Evolutionary conservation across 371 early-diverging fungal species (phyloP).

Genomic region (Funneliformis caledonium): DNA sequence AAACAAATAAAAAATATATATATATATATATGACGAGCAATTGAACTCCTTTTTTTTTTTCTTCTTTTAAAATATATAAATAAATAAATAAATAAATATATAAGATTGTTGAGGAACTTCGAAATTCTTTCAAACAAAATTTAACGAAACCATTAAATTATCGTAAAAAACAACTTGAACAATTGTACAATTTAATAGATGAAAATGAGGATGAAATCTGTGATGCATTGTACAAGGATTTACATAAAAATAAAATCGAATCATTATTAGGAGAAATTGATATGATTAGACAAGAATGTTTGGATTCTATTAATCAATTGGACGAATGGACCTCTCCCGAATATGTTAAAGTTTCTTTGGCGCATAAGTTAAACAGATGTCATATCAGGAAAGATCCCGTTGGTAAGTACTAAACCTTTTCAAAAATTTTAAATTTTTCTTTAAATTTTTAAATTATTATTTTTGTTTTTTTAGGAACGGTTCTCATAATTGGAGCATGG

Average conservation of each 20-base stretch:
- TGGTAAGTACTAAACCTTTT: background rate
- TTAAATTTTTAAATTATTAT: background rate
- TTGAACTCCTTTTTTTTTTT: too few relatives aligned
- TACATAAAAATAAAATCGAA: constrained; percentile 63
- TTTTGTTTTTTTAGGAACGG: constrained; percentile 60
- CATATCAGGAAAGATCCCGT: constrained; percentile 49
- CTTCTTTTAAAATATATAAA: background rate
- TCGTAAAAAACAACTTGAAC: constrained; percentile 78
- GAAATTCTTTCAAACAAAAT: constrained; percentile 57
- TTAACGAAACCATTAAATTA: constrained; percentile 62
- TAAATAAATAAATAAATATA: too few relatives aligned
- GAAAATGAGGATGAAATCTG: constrained; percentile 67
- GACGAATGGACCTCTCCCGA: constrained; percentile 60
- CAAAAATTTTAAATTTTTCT: background rate
- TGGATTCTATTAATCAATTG: constrained; percentile 59
- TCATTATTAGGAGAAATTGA: constrained; percentile 64
- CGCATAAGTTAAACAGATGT: constrained; percentile 49
- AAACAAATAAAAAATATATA: too few relatives aligned
- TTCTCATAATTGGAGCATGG: constrained; percentile 81
- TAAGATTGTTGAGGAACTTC: constrained; percentile 56
- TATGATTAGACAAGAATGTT: constrained; percentile 68
- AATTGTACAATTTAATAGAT: constrained; percentile 62
- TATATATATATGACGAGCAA: constrained; percentile 1
- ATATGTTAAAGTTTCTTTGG: constrained; percentile 43
- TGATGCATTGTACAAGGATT: constrained; percentile 75